Evolutionary conservation across 2,329 filamentous ascomycete genomes (phyloP), one percentile per base, ranked within the genome.

Genomic region (Thelonectria olida): DNA sequence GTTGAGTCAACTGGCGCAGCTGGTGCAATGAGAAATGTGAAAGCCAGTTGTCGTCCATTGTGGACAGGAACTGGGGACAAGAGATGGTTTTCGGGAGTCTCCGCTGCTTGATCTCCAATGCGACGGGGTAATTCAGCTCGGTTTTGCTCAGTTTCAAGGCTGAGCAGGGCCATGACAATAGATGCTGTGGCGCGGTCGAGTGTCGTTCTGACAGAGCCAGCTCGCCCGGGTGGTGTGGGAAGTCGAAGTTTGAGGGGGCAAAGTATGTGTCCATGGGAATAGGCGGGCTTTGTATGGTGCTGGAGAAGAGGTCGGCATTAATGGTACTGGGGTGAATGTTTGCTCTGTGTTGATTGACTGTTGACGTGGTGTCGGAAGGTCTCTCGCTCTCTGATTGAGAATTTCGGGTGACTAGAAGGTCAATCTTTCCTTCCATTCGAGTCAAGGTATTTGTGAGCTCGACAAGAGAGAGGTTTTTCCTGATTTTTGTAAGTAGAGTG

Each of bases 121-220:
- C 48, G 25, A 67, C 50, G 1, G 63, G 63, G 10, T 63, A 63
- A 17, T 64, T 57, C 2, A 64, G 13, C 3, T 67, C 51, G 1
- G 42, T n/a, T 20, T 67, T 54, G 25, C 27, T 62, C 17, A 66
- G 41, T 5, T 20, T 27, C 2, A 61, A 17, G 0, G 64, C 25
- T 2, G 63, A 64, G 13, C 57, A 67, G 5, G 63, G 65, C 63
- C 65, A 67, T 2, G 39, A 52, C 8, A 66, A 27, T 1, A 67
- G 36, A 22, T 66, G 54, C n/a, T 67, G 61, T 2, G 61, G 63
- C 2, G 61, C 55, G 1, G 63, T 67, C 1, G 31, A 62, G 10
- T 64, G 65, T 7, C 50, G 61, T 3, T 66, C 44, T 1, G 42
- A 60, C 2, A 66, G 50, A 0, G 58, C 56, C 5, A 66, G 50